Conservation (phyloP, 2,329 filamentous ascomycete species). For the Fusarium acutatum region DNA sequence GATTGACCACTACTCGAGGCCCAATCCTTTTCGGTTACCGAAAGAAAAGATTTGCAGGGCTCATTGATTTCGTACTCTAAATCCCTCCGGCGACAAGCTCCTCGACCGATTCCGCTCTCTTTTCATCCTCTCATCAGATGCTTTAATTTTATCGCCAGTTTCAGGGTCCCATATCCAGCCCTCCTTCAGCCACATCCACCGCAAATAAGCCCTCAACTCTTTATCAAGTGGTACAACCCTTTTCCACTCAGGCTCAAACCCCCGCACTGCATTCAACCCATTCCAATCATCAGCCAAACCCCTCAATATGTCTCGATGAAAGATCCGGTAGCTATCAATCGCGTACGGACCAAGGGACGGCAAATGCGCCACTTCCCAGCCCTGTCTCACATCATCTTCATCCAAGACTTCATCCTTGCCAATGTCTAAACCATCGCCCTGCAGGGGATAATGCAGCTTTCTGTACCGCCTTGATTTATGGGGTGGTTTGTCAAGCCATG, state of each 20-base stretch:
- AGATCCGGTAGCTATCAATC: slow-evolving; percentile 28
- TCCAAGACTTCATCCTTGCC: slow-evolving; percentile 13
- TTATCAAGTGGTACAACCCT: slow-evolving; percentile 25
- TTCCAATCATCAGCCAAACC: slow-evolving; percentile 3
- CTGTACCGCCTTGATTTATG: slow-evolving; percentile 5
- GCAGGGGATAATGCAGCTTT: slow-evolving; percentile 19
- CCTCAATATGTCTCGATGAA: slow-evolving; percentile 18
- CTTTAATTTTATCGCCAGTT: neutral
- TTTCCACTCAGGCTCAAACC: slow-evolving; percentile 27
- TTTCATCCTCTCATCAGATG: neutral
- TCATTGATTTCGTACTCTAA: neutral
- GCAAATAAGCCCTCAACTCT: slow-evolving; percentile 14
- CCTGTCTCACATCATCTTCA: slow-evolving; percentile 10
- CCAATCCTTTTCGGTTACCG: neutral
- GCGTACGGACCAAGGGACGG: slow-evolving; percentile 27
- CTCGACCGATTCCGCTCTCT: neutral
- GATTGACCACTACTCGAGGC: too few relatives aligned
- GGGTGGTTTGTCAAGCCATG: slow-evolving; percentile 8
- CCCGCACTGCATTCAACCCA: neutral
- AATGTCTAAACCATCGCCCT: neutral
- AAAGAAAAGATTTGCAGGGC: neutral
- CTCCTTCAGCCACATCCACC: slow-evolving; percentile 31
- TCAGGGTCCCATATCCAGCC: slow-evolving; percentile 30
- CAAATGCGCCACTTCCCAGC: slow-evolving; percentile 26
- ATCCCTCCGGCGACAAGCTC: neutral